Conservation (phyloP, 208 protist species). For the Leishmania martiniquensis region DNA sequence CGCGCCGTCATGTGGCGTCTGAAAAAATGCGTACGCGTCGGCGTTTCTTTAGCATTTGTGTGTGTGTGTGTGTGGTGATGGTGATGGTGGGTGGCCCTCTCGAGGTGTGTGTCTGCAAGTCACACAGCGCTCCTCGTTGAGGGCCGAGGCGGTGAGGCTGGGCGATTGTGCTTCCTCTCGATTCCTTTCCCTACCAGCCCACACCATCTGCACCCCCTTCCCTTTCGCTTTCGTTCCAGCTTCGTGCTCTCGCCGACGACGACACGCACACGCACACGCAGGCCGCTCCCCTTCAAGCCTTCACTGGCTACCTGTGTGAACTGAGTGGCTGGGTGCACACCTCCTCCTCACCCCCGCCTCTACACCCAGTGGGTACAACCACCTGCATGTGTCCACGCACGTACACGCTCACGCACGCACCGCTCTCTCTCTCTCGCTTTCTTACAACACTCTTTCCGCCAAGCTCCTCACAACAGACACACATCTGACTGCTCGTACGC, state of each 20-base stretch:
- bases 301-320: neutral
- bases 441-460: neutral
- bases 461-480: neutral
- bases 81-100: neutral
- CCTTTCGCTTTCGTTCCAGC: neutral
- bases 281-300: neutral
- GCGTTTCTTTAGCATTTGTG: neutral
- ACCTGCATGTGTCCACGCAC: neutral
- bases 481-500: neutral
- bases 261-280: neutral
- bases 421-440: neutral
- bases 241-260: neutral
- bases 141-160: neutral
- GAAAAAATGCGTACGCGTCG: neutral
- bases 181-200: neutral
- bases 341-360: neutral
- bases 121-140: neutral
- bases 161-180: neutral
- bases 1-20: neutral
- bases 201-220: neutral
- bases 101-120: neutral
- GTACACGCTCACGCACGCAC: neutral
- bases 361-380: neutral
- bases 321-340: neutral
- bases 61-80: neutral